Base-by-base conservation (phyloP, 2,329 filamentous ascomycete genomes). In the Exophiala viscosa region DNA sequence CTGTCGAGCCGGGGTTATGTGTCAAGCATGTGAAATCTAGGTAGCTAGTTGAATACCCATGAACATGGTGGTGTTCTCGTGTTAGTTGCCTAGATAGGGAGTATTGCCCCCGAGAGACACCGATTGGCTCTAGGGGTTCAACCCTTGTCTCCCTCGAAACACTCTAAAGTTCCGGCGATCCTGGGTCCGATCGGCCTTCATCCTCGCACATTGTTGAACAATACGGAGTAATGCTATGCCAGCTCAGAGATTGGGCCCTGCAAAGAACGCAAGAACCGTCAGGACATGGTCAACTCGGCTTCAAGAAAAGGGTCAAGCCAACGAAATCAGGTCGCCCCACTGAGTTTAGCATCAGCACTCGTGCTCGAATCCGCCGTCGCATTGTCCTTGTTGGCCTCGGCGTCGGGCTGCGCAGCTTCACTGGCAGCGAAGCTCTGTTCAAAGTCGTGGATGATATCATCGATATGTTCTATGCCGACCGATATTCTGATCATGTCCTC, bases 381-480 rank as follows among this genome's bases (percentile, higher is more conserved):
- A 33, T 54, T 60, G 42, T 56, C 59, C 39, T 52, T 53, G 15
- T 48, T 57, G 10, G 47, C 58, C 41, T 48, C 52, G 3, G 48
- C 58, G 20, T 53, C 55, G 10, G 57, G 42, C 31, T 47, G 57
- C 5, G 57, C 56, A 17, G 60, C 60, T 20, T 39, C 39, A 44
- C 62, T 79, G 17, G 79, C 77, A 66, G 83, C 80, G 72, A 95
- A 91, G 0, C 87, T 86, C 76, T 95, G 89, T 71, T 90, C 84
- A 67, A 96, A 95, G 72, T 96, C 90, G 64, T 83, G 85, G 64
- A 95, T 90, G 64, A 95, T 95, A 67, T 96, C 90, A 74, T 95
- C 89, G 67, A 95, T 92, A 70, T 95, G 89, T 74, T 96, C 90
- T 1, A 86, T 91, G 42, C 90, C 90, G 48, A 95, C 90, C 0